Evolutionary conservation across 2,329 filamentous ascomycete species (phyloP).

Genomic region (Zymoseptoria crescenta): DNA sequence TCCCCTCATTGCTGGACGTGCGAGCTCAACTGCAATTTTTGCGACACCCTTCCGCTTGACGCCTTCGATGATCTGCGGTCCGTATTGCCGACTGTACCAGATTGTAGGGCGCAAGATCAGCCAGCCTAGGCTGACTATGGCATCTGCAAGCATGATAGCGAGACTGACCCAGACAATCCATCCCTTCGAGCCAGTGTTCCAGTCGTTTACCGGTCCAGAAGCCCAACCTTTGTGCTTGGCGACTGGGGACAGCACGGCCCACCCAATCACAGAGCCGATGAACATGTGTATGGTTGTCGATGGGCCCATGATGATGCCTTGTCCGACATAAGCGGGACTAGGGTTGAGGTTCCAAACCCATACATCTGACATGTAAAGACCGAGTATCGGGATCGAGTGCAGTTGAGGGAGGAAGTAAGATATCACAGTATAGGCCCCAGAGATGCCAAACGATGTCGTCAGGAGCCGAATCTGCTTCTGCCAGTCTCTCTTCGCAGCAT

Average conservation of each 20-base stretch:
- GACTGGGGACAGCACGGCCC: slow-evolving; percentile 82
- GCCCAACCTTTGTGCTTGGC: slow-evolving; percentile 86
- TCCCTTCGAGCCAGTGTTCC: slow-evolving; percentile 88
- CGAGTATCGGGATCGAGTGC: slow-evolving; percentile 81
- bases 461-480: slow-evolving; percentile 54
- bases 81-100: slow-evolving; percentile 36
- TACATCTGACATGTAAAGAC: slow-evolving; percentile 59
- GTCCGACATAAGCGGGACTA: slow-evolving; percentile 91
- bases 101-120: slow-evolving; percentile 60
- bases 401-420: slow-evolving; percentile 87
- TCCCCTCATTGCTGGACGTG: slow-evolving; percentile 28
- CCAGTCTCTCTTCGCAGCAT: slow-evolving; percentile 44
- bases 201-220: slow-evolving; percentile 74
- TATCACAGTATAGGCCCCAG: slow-evolving; percentile 59
- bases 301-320: slow-evolving; percentile 97
- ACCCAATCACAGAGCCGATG: slow-evolving; percentile 78
- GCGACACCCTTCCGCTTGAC: slow-evolving; percentile 24
- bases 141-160: slow-evolving; percentile 93
- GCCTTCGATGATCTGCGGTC: slow-evolving; percentile 26
- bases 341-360: slow-evolving; percentile 98
- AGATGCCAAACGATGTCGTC: slow-evolving; percentile 51
- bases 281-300: slow-evolving; percentile 95
- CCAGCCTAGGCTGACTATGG: slow-evolving; percentile 78
- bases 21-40: slow-evolving; percentile 28
- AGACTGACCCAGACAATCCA: slow-evolving; percentile 98